Percentiles rank a stretch among this genome's conserved stretches.
Evolutionary conservation across 2,329 filamentous ascomycete genomes (phyloP).

Genomic region (Colletotrichum sp.): DNA sequence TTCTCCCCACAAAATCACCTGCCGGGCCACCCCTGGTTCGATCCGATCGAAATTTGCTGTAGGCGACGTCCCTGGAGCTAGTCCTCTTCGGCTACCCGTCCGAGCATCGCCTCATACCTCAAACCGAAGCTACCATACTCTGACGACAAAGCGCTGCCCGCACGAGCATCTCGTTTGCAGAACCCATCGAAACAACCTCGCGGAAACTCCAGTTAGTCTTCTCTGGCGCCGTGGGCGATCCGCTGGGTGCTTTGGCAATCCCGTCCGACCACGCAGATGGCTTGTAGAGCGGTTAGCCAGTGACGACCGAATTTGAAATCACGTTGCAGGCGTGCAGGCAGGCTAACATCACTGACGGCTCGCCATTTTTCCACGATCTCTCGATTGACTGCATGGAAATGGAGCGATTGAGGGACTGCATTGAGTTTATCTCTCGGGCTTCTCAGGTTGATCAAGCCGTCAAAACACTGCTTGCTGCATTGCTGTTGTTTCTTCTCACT

Average conservation of each 20-base stretch:
- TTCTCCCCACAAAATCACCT: neutral
- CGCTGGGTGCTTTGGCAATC: neutral
- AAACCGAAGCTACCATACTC: neutral
- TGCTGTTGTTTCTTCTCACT: neutral
- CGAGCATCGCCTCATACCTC: constrained; percentile 7
- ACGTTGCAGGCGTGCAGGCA: neutral
- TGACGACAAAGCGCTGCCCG: constrained; percentile 5
- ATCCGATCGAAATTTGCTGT: constrained; percentile 8
- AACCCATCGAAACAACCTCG: neutral
- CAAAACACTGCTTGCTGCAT: neutral
- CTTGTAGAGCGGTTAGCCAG: neutral
- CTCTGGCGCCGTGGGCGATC: neutral
- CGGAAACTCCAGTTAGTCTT: neutral
- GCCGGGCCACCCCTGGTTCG: constrained; percentile 1
- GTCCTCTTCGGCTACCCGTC: neutral
- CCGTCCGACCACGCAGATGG: neutral
- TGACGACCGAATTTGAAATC: neutral
- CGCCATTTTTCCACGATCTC: neutral
- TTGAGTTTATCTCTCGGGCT: neutral
- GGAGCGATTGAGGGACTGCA: neutral
- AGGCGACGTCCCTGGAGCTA: neutral
- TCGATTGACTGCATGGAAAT: neutral
- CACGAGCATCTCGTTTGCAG: neutral
- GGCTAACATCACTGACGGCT: no score
- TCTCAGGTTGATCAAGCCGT: neutral